phyloP scores from a whole-genome alignment of 2,329 filamentous ascomycete genomes.

The Claviceps arundinis region DNA sequence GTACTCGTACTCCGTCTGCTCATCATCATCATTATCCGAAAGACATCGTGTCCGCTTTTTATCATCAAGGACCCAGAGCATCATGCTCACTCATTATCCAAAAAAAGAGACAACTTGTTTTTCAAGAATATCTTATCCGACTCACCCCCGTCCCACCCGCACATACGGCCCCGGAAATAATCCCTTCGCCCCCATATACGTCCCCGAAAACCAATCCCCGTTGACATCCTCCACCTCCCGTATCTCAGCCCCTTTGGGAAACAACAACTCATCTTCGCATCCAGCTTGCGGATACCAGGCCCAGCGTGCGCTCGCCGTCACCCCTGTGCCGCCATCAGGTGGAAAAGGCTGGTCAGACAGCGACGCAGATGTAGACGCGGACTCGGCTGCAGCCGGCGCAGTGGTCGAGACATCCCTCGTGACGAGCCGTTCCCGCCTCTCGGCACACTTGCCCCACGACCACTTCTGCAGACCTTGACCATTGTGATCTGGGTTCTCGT shows the following conservation, averaged over 20 bases:
- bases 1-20: no score
- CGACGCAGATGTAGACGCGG: constrained; percentile 4
- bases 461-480: constrained; percentile 31
- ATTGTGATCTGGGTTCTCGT: constrained; percentile 21
- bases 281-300: constrained; percentile 58
- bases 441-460: constrained; percentile 33
- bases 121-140: not conserved
- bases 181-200: constrained; percentile 68
- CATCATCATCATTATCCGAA: no score
- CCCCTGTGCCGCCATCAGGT: constrained; percentile 60
- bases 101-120: no score
- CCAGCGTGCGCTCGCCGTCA: constrained; percentile 54
- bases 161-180: constrained; percentile 75
- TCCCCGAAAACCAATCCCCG: constrained; percentile 79
- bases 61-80: no score
- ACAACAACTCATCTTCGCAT: constrained; percentile 63
- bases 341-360: constrained; percentile 39
- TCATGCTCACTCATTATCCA: no score
- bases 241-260: constrained; percentile 73
- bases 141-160: constrained; percentile 8
- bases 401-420: constrained; percentile 35
- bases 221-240: constrained; percentile 77
- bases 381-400: constrained; percentile 21
- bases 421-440: constrained; percentile 32
- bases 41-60: no score